Conservation (phyloP, 495 filamentous ascomycete species). For the Penicillium bialowiezense region DNA sequence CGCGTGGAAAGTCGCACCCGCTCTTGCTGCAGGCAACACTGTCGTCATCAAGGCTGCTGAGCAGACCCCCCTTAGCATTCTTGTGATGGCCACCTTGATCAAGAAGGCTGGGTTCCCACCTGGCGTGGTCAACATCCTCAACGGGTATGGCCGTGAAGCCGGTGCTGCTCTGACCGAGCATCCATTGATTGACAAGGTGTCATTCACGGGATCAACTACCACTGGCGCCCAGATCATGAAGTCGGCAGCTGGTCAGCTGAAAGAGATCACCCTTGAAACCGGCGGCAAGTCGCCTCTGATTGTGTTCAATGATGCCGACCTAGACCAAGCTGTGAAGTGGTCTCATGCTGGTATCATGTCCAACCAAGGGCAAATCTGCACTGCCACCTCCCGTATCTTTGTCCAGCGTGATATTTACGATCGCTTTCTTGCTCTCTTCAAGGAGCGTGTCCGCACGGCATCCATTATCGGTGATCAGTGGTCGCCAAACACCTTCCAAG, state of each 20-base stretch:
- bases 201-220: constrained; percentile 80
- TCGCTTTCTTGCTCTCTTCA: constrained; percentile 69
- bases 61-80: constrained; percentile 80
- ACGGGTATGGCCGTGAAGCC: constrained; percentile 71
- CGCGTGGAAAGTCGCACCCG: constrained; percentile 77
- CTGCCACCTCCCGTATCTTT: constrained; percentile 78
- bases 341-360: constrained; percentile 66
- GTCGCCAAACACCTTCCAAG: constrained; percentile 69
- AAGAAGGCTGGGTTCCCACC: constrained; percentile 88
- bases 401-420: constrained; percentile 80
- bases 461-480: constrained; percentile 76
- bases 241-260: constrained; percentile 60
- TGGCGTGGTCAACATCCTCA: constrained; percentile 84
- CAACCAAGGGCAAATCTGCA: constrained; percentile 88
- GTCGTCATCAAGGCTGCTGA: constrained; percentile 87
- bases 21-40: constrained; percentile 62
- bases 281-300: constrained; percentile 84
- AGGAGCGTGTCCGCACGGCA: constrained; percentile 13
- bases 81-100: constrained; percentile 74
- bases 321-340: constrained; percentile 86
- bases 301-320: constrained; percentile 81
- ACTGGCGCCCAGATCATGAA: constrained; percentile 88
- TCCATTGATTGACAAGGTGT: constrained; percentile 76
- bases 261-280: constrained; percentile 63
- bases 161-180: constrained; percentile 77